Percentiles rank a stretch among this genome's conserved stretches.
phyloP scores from a whole-genome alignment of 805 yeast genomes.

The Metschnikowia picachoensis region DNA sequence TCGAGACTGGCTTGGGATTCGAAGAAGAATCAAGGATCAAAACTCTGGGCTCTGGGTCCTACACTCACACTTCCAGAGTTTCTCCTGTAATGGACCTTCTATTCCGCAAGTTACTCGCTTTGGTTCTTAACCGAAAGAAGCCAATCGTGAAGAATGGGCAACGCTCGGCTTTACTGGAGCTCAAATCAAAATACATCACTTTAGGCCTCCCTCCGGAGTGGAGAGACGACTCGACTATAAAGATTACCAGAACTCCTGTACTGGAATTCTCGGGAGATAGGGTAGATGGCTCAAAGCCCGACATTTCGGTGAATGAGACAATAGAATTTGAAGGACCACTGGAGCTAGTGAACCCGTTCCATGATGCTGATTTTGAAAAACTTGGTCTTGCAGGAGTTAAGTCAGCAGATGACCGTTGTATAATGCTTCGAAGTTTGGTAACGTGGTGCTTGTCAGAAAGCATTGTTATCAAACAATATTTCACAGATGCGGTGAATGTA shows the following conservation, averaged over 20 bases:
- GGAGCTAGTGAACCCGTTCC: slow-evolving; percentile 22
- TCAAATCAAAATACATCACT: slow-evolving; percentile 23
- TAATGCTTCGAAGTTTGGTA: slow-evolving; percentile 32
- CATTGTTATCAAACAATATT: slow-evolving; percentile 24
- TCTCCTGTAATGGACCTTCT: slow-evolving; percentile 32
- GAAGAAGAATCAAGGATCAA: slow-evolving; percentile 2
- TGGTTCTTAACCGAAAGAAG: slow-evolving; percentile 37
- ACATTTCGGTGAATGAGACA: slow-evolving; percentile 13
- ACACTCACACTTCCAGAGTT: slow-evolving; percentile 9
- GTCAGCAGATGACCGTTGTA: slow-evolving; percentile 32
- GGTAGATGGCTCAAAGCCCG: slow-evolving; percentile 26
- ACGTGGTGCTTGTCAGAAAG: slow-evolving; percentile 36
- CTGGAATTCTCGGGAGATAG: slow-evolving; percentile 12
- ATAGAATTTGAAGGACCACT: slow-evolving; percentile 15
- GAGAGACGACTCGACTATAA: slow-evolving; percentile 22
- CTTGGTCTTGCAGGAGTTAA: slow-evolving; percentile 31
- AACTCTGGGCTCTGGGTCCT: neutral
- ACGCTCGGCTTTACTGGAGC: slow-evolving; percentile 31
- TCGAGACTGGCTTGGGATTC: slow-evolving; percentile 35
- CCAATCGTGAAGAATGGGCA: slow-evolving; percentile 23
- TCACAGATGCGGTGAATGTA: slow-evolving; percentile 22
- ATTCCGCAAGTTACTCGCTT: slow-evolving; percentile 28
- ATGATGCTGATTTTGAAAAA: slow-evolving; percentile 26
- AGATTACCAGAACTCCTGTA: slow-evolving; percentile 2
- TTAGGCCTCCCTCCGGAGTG: slow-evolving; percentile 40